Base-by-base conservation (phyloP, 352 stramenopile genomes). In the Globisporangium splendens region DNA sequence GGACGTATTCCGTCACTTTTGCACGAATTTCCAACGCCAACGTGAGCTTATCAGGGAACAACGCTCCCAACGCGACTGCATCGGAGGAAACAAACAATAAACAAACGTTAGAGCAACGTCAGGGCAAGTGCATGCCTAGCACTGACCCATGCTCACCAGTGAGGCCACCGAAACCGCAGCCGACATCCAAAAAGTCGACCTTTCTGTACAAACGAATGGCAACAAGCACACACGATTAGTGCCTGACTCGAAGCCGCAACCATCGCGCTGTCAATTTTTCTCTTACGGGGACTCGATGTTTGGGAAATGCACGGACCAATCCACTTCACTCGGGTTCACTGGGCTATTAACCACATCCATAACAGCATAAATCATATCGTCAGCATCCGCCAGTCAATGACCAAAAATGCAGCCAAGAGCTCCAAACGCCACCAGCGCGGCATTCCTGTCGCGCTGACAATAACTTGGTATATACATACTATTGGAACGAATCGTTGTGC, bases 1-100 rank as follows among this genome's bases (percentile, higher is more conserved):
- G 86, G 41, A 97, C 89, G 66, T 91, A 98, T 68, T 97, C 89
- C 38, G 83, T 94, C 55, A 97, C 88, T 67, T 99, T 99, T 62
- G 94, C 84, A 39, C 97, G 91, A 63, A 99, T 99, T 75, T 99
- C 96, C 55, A 99, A 73, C 13, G 93, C 96, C n/a, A 99, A 70
- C 39, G 97, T 97, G 53, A 95, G 74, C 61, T 98, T 90, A n/a
- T 98, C 76, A 0, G 96, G 95, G 53, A 98, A 93, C 11, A 97
- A 59, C 50, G 77, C 82, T 6, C 79, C 86, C 17, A 99, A 68
- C 10, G 93, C 91, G 18, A 99, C 87, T 91, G 50, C 20, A 72
- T 17, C n/a, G n/a, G n/a, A n/a, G n/a, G n/a, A n/a, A 42, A 12
- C 13, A 54, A 5, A 13, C 39, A 44, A 44, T 8, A 43, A 49